These are phyloP conservation scores for Boletellus sp. DNA, from an alignment of 1,284 basidiomycete species.

Conservation along the genomic window DNA sequence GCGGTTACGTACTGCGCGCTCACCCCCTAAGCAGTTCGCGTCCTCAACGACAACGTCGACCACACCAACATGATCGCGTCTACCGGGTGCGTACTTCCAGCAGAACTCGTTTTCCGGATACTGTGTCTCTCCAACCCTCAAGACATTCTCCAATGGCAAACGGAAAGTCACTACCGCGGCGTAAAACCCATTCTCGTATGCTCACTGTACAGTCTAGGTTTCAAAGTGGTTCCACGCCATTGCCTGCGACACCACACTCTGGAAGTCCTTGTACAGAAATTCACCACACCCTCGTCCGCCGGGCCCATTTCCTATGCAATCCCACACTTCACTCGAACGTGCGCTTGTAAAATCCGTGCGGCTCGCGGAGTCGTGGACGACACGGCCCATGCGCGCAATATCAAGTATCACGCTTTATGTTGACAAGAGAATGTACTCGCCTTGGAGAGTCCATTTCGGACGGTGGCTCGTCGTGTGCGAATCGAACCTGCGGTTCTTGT, in stretches of 20 bases:
- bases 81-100: no score
- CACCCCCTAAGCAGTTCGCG: no score
- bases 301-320: no score
- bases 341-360: neutral
- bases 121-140: no score
- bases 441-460: neutral
- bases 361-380: neutral
- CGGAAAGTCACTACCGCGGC: neutral
- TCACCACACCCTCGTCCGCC: neutral
- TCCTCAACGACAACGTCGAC: no score
- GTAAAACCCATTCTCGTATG: neutral
- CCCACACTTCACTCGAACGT: neutral
- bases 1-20: no score
- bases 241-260: neutral
- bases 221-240: neutral
- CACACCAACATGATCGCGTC: no score
- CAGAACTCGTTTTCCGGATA: no score
- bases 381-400: no score
- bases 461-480: neutral
- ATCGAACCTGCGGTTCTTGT: neutral
- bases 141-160: no score
- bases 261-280: neutral
- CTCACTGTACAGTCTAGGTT: neutral
- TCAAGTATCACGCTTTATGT: no score
- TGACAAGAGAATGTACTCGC: no score